Evolutionary conservation across 306 rosid species (phyloP).

Genomic region (Quercus bicolor): DNA sequence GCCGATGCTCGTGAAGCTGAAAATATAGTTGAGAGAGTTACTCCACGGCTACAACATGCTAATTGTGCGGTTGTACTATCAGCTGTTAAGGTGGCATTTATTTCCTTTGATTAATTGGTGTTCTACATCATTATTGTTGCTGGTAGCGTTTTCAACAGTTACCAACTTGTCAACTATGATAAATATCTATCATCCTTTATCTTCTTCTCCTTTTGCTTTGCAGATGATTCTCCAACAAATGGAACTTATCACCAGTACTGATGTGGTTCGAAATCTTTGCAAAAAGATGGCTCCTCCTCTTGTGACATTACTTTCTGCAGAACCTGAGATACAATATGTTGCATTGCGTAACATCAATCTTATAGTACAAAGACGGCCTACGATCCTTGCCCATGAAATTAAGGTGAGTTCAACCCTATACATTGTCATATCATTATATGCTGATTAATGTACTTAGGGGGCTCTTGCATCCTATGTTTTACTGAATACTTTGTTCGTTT

Average conservation of each 20-base stretch:
- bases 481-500: slow-evolving; percentile 22
- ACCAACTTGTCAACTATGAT: slow-evolving; percentile 1
- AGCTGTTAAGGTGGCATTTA: slow-evolving; percentile 79
- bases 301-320: slow-evolving; percentile 94
- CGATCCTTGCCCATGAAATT: slow-evolving; percentile 99
- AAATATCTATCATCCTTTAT: slow-evolving; percentile 1
- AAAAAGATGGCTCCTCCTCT: slow-evolving; percentile 99
- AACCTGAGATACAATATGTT: slow-evolving; percentile 99
- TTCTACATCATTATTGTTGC: slow-evolving; percentile 12
- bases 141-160: slow-evolving; percentile 18
- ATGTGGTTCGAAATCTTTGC: slow-evolving; percentile 96
- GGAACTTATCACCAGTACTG: slow-evolving; percentile 97
- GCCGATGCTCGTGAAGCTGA: slow-evolving; percentile 98
- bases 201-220: slow-evolving; percentile 25
- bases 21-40: slow-evolving; percentile 96
- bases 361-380: slow-evolving; percentile 95
- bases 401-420: slow-evolving; percentile 55
- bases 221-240: slow-evolving; percentile 99
- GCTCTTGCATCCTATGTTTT: slow-evolving; percentile 1
- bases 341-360: slow-evolving; percentile 96
- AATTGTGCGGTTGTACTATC: slow-evolving; percentile 98
- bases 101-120: slow-evolving; percentile 3
- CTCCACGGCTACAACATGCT: slow-evolving; percentile 97
- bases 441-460: not conserved
- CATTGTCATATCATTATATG: not conserved